These are phyloP conservation scores for Fraxinus baroniana DNA, from an alignment of 305 asterid species.

Conservation along the genomic window DNA sequence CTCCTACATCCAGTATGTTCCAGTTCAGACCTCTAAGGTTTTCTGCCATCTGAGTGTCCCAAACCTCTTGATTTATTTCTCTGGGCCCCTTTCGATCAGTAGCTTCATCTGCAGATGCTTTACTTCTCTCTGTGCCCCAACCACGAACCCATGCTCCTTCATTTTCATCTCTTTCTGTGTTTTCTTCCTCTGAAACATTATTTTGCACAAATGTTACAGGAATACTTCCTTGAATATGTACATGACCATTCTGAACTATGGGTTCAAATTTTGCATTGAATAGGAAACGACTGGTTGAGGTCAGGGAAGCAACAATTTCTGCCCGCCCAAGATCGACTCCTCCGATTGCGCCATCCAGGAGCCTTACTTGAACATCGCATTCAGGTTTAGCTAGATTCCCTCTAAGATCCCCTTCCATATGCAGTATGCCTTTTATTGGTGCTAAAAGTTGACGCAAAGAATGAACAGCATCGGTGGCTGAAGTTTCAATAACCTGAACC, in stretches of 20 bases:
- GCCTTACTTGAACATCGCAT: constrained; percentile 98
- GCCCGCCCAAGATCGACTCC: constrained; percentile 99
- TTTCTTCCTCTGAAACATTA: constrained; percentile 66
- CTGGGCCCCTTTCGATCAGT: constrained; percentile 69
- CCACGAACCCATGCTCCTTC: constrained; percentile 71
- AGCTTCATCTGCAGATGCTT: constrained; percentile 59
- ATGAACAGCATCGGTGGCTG: constrained; percentile 91
- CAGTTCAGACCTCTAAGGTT: constrained; percentile 91
- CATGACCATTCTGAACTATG: constrained; percentile 85
- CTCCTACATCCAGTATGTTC: constrained; percentile 96
- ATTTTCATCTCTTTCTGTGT: constrained; percentile 59
- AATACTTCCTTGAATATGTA: constrained; percentile 93
- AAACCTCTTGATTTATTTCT: constrained; percentile 84
- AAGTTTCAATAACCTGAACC: constrained; percentile 86
- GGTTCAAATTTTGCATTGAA: constrained; percentile 98
- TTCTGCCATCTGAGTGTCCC: constrained; percentile 90
- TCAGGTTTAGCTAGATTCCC: constrained; percentile 97
- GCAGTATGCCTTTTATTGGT: constrained; percentile 91
- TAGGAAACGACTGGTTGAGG: constrained; percentile 84
- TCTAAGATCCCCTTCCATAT: constrained; percentile 99
- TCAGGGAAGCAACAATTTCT: constrained; percentile 95
- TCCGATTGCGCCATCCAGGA: constrained; percentile 91
- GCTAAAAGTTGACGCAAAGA: constrained; percentile 87
- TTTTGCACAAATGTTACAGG: constrained; percentile 77
- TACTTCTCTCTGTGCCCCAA: constrained; percentile 74